Evolutionary conservation across 176 grass and related monocot genomes (phyloP).

Genomic region (Raddia guianensis): DNA sequence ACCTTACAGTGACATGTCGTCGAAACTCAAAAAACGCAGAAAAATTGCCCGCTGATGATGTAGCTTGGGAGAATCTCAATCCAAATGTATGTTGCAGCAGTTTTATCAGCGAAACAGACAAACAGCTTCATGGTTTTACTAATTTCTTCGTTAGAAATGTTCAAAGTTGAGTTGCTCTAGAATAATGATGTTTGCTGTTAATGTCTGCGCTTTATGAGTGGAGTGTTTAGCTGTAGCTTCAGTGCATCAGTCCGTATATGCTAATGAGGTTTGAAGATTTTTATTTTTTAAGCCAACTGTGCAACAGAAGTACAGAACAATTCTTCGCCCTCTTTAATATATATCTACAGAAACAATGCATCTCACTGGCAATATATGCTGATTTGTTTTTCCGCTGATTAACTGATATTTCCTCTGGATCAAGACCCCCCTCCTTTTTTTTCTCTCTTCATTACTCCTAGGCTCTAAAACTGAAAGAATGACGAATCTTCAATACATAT

Average conservation of each 20-base stretch:
- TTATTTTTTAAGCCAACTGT: conserved; percentile 1
- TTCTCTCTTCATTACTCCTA: conserved; percentile 1
- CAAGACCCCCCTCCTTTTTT: not conserved
- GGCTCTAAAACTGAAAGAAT: not conserved
- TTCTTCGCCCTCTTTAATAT: not conserved
- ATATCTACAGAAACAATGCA: not conserved
- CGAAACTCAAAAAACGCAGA: conserved; percentile 65
- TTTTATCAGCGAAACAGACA: conserved; percentile 32
- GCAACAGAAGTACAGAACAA: not conserved
- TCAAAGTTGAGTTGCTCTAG: conserved; percentile 2
- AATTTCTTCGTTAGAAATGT: not conserved
- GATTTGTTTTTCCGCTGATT: not conserved
- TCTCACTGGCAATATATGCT: not conserved
- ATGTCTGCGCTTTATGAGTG: conserved; percentile 25
- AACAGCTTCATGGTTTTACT: conserved; percentile 19
- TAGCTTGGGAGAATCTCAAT: conserved; percentile 20
- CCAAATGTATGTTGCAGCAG: conserved; percentile 18
- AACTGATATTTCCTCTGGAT: not conserved
- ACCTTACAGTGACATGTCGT: conserved; percentile 60
- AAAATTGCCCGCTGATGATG: conserved; percentile 51
- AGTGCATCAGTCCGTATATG: not conserved
- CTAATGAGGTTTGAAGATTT: not conserved
- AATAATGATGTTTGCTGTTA: not conserved
- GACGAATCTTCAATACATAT: conserved; percentile 16
- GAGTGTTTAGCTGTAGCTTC: conserved; percentile 21